Evolutionary conservation across 345 rosid species (phyloP).

Genomic region (Ceriops tagal): DNA sequence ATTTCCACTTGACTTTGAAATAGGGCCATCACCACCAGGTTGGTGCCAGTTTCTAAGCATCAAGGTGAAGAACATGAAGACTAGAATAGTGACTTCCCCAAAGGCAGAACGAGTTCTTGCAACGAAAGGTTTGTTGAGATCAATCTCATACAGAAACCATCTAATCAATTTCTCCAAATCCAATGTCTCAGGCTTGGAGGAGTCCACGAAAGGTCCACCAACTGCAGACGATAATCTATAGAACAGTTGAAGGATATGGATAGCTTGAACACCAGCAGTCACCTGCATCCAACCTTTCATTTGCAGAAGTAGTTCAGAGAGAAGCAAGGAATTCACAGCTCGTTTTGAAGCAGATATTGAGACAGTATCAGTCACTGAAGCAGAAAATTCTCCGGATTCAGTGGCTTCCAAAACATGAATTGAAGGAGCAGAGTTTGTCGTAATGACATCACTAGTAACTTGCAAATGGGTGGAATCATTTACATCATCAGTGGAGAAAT

Average conservation of each 20-base stretch:
- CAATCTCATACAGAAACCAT: constrained; percentile 88
- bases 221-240: constrained; percentile 94
- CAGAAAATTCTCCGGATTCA: constrained; percentile 77
- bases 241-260: constrained; percentile 93
- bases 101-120: constrained; percentile 65
- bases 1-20: constrained; percentile 46
- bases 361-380: constrained; percentile 63
- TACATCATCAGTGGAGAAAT: constrained; percentile 67
- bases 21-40: constrained; percentile 72
- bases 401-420: constrained; percentile 88
- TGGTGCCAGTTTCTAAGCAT: constrained; percentile 99
- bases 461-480: constrained; percentile 56
- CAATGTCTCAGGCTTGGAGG: constrained; percentile 75
- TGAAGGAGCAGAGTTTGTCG: constrained; percentile 72
- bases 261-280: constrained; percentile 77
- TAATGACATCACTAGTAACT: constrained; percentile 38
- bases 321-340: constrained; percentile 88
- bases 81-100: constrained; percentile 87
- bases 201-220: constrained; percentile 91
- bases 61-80: constrained; percentile 97
- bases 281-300: constrained; percentile 92
- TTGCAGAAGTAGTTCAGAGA: constrained; percentile 86
- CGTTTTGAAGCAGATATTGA: constrained; percentile 93
- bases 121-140: constrained; percentile 64
- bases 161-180: constrained; percentile 78